These are phyloP conservation scores for Apiospora rasikravindrae DNA, from an alignment of 2,329 filamentous ascomycete species.

Conservation along the genomic window DNA sequence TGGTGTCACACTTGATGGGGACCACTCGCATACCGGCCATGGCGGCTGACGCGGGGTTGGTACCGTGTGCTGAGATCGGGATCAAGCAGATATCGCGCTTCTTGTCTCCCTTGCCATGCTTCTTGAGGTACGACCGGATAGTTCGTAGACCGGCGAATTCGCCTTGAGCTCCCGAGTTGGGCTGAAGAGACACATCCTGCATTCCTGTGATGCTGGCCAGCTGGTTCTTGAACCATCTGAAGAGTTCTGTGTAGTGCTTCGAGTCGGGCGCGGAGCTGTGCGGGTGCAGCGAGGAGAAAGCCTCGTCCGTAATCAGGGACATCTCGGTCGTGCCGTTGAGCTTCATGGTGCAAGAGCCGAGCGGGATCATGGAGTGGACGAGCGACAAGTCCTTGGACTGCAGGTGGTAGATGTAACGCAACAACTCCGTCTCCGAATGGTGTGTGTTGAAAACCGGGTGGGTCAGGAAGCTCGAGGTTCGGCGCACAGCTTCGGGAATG, in stretches of 20 bases:
- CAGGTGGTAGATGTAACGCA: conserved; percentile 91
- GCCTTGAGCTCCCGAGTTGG: conserved; percentile 94
- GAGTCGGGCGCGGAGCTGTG: conserved; percentile 70
- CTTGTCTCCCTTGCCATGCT: conserved; percentile 63
- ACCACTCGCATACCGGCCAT: conserved; percentile 97
- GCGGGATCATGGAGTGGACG: conserved; percentile 95
- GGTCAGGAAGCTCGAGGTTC: conserved; percentile 78
- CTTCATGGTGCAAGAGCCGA: conserved; percentile 99
- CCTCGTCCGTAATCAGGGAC: conserved; percentile 79
- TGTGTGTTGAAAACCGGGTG: conserved; percentile 95
- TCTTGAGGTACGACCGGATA: conserved; percentile 83
- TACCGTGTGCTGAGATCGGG: conserved; percentile 92
- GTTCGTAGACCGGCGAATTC: conserved; percentile 90
- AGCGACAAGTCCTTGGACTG: conserved; percentile 94
- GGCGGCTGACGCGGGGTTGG: conserved; percentile 91
- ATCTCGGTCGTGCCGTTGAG: conserved; percentile 94
- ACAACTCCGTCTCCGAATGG: conserved; percentile 91
- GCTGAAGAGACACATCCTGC: conserved; percentile 86
- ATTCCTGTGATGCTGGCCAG: conserved; percentile 87
- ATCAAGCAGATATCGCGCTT: conserved; percentile 92
- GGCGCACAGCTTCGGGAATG: conserved; percentile 66
- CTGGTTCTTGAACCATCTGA: conserved; percentile 75
- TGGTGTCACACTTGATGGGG: conserved; percentile 85
- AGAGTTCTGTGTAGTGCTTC: conserved; percentile 72
- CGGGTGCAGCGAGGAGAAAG: conserved; percentile 82